A percentile compares a stretch with the other conserved stretches of the same genome.
Conservation (phyloP, 1,284 basidiomycete genomes). For the Pseudozyma sp. region DNA sequence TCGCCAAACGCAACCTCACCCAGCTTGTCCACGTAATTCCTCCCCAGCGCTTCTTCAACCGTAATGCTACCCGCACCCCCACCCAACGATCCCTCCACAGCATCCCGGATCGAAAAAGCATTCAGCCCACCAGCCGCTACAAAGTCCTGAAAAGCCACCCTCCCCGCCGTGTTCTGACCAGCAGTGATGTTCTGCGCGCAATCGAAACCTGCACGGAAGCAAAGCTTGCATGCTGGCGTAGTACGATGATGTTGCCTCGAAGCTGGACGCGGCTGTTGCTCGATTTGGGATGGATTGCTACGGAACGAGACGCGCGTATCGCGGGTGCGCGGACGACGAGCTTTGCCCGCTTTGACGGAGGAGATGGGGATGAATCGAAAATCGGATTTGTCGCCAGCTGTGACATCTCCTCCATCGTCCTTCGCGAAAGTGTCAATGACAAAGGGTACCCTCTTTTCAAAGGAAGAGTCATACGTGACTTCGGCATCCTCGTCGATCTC, state of each 20-base stretch:
- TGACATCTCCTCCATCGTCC: slow-evolving; percentile 12
- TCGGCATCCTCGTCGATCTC: slow-evolving; percentile 38
- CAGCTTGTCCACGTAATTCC: slow-evolving; percentile 57
- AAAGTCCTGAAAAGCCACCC: slow-evolving; percentile 58
- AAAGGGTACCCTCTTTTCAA: slow-evolving; percentile 21
- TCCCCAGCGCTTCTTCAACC: slow-evolving; percentile 44
- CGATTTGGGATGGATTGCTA: slow-evolving; percentile 39
- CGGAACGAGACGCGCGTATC: slow-evolving; percentile 52
- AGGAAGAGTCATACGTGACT: slow-evolving; percentile 15
- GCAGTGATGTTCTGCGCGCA: slow-evolving; percentile 58
- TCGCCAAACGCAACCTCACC: slow-evolving; percentile 59
- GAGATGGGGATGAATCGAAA: slow-evolving; percentile 53
- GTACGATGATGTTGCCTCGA: slow-evolving; percentile 28
- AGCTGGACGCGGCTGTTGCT: slow-evolving; percentile 18
- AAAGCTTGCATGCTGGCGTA: slow-evolving; percentile 42
- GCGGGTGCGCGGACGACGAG: slow-evolving; percentile 43
- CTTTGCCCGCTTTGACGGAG: slow-evolving; percentile 38
- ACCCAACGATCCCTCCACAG: slow-evolving; percentile 10
- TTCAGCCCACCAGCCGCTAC: slow-evolving; percentile 51
- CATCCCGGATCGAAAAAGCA: slow-evolving; percentile 42
- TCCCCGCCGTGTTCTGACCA: slow-evolving; percentile 44
- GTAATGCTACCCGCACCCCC: slow-evolving; percentile 31
- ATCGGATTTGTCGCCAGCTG: neutral
- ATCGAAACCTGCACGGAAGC: slow-evolving; percentile 57
- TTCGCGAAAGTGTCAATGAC: slow-evolving; percentile 32